Percentiles rank a stretch among this genome's conserved stretches.
These are phyloP conservation scores for Botrytis deweyae DNA, from an alignment of 2,329 filamentous ascomycete species.

Conservation along the genomic window DNA sequence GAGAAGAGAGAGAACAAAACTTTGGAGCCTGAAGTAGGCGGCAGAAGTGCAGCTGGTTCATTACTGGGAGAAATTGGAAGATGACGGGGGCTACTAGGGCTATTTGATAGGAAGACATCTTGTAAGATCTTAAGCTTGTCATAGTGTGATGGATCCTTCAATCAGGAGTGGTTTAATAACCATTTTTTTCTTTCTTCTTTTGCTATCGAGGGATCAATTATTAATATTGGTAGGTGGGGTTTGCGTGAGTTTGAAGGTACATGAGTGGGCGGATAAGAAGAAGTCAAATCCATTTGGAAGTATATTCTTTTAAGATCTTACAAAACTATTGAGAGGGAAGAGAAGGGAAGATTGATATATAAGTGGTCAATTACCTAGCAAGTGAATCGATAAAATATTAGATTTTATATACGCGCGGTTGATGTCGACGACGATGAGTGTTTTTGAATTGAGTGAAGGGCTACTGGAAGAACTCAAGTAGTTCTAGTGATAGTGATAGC, in stretches of 20 bases:
- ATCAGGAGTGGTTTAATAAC: neutral
- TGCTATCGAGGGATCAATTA: neutral
- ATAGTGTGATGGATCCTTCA: too few species aligned
- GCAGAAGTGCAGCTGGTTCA: too few species aligned
- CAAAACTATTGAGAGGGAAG: neutral
- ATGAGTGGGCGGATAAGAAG: neutral
- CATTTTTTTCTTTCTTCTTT: neutral
- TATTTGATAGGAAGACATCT: too few species aligned
- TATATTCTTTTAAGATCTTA: neutral
- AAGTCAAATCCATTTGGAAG: neutral
- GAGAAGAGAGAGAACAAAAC: too few species aligned
- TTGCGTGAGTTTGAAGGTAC: neutral
- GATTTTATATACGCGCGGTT: neutral
- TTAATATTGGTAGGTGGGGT: neutral
- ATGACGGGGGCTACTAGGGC: too few species aligned
- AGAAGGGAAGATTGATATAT: neutral
- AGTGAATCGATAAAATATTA: neutral
- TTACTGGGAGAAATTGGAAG: too few species aligned
- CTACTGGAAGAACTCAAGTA: too few species aligned
- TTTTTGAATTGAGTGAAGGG: neutral
- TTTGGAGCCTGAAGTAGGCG: too few species aligned
- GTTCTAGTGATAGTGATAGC: too few species aligned
- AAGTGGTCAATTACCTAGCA: neutral
- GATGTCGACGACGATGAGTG: neutral
- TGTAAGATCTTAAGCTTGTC: too few species aligned